A percentile compares a stretch with the other conserved stretches of the same genome.
These are phyloP conservation scores for Chloranthus sessilifolius DNA, from an alignment of 164 flowering plant genomes.

Conservation along the genomic window DNA sequence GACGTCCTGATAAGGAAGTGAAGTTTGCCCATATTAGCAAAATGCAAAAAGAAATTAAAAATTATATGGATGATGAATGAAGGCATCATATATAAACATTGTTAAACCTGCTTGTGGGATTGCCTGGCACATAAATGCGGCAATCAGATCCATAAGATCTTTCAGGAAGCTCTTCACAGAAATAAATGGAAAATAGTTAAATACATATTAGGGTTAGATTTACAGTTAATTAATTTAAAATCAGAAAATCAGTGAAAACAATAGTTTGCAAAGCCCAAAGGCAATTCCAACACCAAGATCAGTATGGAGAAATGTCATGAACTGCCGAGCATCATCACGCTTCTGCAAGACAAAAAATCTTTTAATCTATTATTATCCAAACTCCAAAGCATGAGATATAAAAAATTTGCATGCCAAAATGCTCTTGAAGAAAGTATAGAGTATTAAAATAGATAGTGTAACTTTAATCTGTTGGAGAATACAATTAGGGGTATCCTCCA, in stretches of 20 bases:
- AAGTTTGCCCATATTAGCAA: neutral
- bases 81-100: conserved; percentile 91
- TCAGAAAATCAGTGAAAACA: neutral
- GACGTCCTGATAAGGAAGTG: neutral
- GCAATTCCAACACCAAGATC: conserved; percentile 92
- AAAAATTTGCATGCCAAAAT: too few species aligned
- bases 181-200: neutral
- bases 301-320: conserved; percentile 96
- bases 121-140: conserved; percentile 74
- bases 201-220: neutral
- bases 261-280: conserved; percentile 1
- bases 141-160: conserved; percentile 93
- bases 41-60: neutral
- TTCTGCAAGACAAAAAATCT: conserved; percentile 46
- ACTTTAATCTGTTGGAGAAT: too few species aligned
- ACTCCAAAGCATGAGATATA: too few species aligned
- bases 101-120: conserved; percentile 92
- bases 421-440: too few species aligned
- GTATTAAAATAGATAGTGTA: too few species aligned
- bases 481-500: too few species aligned
- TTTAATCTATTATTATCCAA: too few species aligned
- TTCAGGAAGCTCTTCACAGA: conserved; percentile 80
- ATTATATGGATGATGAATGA: conserved; percentile 28
- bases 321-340: conserved; percentile 97
- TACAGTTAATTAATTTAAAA: neutral